Base-by-base conservation (phyloP, 2,329 filamentous ascomycete genomes). In the Bertia moriformis region DNA sequence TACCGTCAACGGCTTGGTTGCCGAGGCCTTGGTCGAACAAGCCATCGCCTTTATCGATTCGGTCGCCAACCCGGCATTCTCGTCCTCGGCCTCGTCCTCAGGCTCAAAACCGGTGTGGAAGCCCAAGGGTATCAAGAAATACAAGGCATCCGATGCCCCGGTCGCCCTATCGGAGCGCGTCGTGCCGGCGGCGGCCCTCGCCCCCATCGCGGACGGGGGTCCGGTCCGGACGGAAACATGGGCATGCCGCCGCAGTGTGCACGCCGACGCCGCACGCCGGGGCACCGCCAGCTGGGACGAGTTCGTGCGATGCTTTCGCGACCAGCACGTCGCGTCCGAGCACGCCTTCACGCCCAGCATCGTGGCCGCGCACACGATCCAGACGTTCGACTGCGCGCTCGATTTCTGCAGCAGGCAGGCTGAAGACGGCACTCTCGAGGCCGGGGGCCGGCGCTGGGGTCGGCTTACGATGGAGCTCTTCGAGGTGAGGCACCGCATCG, bases 401-500 rank as follows among this genome's bases (percentile, higher is more conserved):
- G n/a, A n/a, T n/a, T n/a, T n/a, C n/a, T n/a, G n/a, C n/a, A n/a
- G n/a, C n/a, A n/a, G n/a, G n/a, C n/a, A n/a, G n/a, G 49, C 33
- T 3, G 62, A 54, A 5, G 49, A 66, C 13, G 56, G 61, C 30
- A 45, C 63, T 3, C 49, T 55, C 14, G 50, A 58, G n/a, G 56
- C 38, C 27, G 49, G 52, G 4, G 62, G 51, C 1, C 49, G 53
- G 39, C 50, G 41, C 17, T 77, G 70, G 69, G 56, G 49, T 1
- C 52, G 61, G 35, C 67, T 73, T 48, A 59, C 58, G 20, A 54
- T 77, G 14, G 49, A 51, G 47, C 59, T 82, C 17, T 67, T 70
- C 44, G 76, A 84, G 58, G 81, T 82, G 65, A 67, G 68, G 40
- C 81, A 86, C 53, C 62, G 63, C 36, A 64, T 86, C 39, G n/a